Evolutionary conservation across 108 stramenopile species (phyloP), one percentile per base, ranked within the genome.

Genomic region (Tribonema minus): DNA sequence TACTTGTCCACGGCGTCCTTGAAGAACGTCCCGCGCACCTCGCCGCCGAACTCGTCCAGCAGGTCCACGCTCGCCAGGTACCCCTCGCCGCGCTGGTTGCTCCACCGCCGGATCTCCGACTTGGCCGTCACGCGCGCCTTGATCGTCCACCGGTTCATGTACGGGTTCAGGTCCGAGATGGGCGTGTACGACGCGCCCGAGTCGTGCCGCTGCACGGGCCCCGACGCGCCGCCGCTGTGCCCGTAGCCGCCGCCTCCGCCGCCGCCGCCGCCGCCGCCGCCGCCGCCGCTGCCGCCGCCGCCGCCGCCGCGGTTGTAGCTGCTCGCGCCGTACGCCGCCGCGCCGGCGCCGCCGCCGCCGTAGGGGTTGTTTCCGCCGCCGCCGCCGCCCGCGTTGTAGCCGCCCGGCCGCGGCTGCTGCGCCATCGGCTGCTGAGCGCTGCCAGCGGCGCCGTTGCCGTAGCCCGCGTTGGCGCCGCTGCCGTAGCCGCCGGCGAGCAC

Each of bases 1-100:
- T 91, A 95, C 75, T 92, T 94, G 29, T 96, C 94, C 34, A 92
- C 93, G 5, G 90, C 92, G 67, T 95, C 95, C 85, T 95, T 95
- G 90, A 98, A 98, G 72, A 98, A 90, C 64, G 97, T 98, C 65
- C 87, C 92, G 30, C 91, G 88, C 69, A 98, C 92, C 85, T 98
- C 97, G 58, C 85, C 84, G 2, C 93, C 95, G 4, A 74, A 69
- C 33, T 85, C 81, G 76, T 98, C 97, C 60, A 98, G 82, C 26
- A 98, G 82, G 68, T 92, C 93, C 33, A 96, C 76, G 29, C 84
- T 85, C 81, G 94, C 94, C 5, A 98, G 86, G 35, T 69, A 78
- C 62, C 97, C 97, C 83, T 94, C 93, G 0, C 95, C 95, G 85
- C 90, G 89, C 81, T 93, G 91, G 75, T 98, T 82, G 61, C 64